These are phyloP conservation scores for Yamadazyma laniorum DNA, from an alignment of 805 yeast species.

Conservation along the genomic window DNA sequence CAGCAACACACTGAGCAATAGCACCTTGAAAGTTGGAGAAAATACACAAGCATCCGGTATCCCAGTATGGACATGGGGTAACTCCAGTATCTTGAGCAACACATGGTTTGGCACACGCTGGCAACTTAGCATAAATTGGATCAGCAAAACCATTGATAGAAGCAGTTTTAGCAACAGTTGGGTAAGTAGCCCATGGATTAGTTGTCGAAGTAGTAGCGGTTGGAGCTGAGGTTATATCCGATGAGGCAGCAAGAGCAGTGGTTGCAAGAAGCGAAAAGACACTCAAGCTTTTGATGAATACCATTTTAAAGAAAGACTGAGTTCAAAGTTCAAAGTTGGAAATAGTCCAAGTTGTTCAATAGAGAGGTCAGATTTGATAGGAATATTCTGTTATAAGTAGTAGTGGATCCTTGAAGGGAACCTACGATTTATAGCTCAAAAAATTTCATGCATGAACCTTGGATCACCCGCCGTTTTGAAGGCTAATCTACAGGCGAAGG, in stretches of 20 bases:
- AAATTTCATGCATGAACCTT: too few species aligned
- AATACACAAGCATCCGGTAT: slow-evolving; percentile 45
- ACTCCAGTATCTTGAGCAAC: slow-evolving; percentile 27
- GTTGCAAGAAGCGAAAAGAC: slow-evolving; percentile 8
- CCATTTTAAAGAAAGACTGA: slow-evolving; percentile 3
- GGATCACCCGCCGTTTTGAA: too few species aligned
- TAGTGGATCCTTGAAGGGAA: too few species aligned
- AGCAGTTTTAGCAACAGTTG: slow-evolving; percentile 36
- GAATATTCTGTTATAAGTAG: too few species aligned
- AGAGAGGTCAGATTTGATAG: too few species aligned
- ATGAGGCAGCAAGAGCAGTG: background rate
- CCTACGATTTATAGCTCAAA: too few species aligned
- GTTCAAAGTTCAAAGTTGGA: background rate
- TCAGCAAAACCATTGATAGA: slow-evolving; percentile 44
- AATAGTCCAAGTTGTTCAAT: too few species aligned
- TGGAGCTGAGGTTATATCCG: slow-evolving; percentile 10
- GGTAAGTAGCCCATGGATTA: slow-evolving; percentile 29
- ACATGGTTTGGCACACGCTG: slow-evolving; percentile 37
- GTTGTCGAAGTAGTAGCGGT: slow-evolving; percentile 16
- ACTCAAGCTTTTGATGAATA: slow-evolving; percentile 8
- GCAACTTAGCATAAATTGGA: slow-evolving; percentile 24
- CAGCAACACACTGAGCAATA: slow-evolving; percentile 37
- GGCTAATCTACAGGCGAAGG: too few species aligned
- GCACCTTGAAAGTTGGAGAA: slow-evolving; percentile 31
- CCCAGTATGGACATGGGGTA: slow-evolving; percentile 47